A percentile compares a stretch with the other conserved stretches of the same genome.
Evolutionary conservation across 2,329 filamentous ascomycete genomes (phyloP).

Genomic region (Penicillium hesseltinei): DNA sequence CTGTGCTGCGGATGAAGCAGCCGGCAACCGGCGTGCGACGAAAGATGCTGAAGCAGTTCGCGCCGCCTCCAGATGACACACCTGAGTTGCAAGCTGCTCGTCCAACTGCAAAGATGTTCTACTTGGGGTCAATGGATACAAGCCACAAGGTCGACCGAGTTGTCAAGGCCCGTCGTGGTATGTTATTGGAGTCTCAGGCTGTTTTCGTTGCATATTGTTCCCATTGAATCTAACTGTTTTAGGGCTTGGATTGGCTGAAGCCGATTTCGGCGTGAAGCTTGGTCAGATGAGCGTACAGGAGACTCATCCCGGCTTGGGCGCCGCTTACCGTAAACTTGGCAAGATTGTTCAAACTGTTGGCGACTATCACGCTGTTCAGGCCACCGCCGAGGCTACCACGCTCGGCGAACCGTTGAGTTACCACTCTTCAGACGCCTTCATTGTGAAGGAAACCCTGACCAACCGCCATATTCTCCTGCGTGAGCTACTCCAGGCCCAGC

Average conservation of each 20-base stretch:
- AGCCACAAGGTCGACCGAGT: conserved; percentile 94
- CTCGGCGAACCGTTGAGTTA: conserved; percentile 92
- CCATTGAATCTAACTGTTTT: conserved; percentile 8
- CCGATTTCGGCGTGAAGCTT: conserved; percentile 89
- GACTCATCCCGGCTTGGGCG: conserved; percentile 79
- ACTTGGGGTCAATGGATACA: conserved; percentile 92
- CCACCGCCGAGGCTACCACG: conserved; percentile 92
- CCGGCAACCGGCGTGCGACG: conserved; percentile 91
- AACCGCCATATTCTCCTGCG: conserved; percentile 96
- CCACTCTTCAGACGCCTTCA: conserved; percentile 92
- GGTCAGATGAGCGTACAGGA: conserved; percentile 85
- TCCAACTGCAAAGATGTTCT: conserved; percentile 91
- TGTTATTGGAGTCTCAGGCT: conserved; percentile 20
- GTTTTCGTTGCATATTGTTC: background rate
- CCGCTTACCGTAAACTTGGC: conserved; percentile 91
- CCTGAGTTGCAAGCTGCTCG: conserved; percentile 88
- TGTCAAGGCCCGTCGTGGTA: conserved; percentile 89
- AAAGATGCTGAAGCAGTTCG: conserved; percentile 97
- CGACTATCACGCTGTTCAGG: conserved; percentile 94
- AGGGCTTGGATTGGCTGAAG: conserved; percentile 89
- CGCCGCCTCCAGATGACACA: conserved; percentile 93
- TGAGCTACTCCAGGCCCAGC: conserved; percentile 88
- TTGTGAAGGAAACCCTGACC: conserved; percentile 96
- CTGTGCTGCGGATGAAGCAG: conserved; percentile 91
- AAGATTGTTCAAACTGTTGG: conserved; percentile 90